A percentile compares a stretch with the other conserved stretches of the same genome.
phyloP scores from a whole-genome alignment of 768 basidiomycete genomes.

The Coprinopsis sp. region DNA sequence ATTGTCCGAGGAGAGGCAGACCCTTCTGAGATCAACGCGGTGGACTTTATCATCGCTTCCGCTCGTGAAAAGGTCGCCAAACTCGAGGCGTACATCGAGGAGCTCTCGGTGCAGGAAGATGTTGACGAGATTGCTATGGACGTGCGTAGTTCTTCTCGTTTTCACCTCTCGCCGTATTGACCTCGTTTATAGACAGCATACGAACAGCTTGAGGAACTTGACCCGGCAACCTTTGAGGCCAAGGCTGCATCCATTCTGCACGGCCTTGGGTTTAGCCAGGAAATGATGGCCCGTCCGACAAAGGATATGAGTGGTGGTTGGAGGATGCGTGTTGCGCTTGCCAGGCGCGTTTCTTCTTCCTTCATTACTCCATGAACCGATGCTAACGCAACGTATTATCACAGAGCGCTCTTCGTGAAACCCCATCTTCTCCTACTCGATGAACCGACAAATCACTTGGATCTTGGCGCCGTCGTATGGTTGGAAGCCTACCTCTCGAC shows the following conservation, averaged over 20 bases:
- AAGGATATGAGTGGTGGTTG: conserved; percentile 99
- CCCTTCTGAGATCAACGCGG: conserved; percentile 90
- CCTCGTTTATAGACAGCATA: too few species aligned
- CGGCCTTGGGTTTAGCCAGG: conserved; percentile 86
- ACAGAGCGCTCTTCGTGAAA: conserved; percentile 94
- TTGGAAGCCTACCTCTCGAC: conserved; percentile 96
- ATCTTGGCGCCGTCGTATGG: conserved; percentile 98
- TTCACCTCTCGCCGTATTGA: too few species aligned
- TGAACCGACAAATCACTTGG: conserved; percentile 90
- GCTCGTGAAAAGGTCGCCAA: conserved; percentile 90
- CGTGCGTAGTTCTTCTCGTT: too few species aligned
- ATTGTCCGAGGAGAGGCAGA: conserved; percentile 95
- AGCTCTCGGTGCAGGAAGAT: conserved; percentile 82
- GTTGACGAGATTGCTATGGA: conserved; percentile 89
- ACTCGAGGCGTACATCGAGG: conserved; percentile 91
- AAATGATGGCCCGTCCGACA: conserved; percentile 95
- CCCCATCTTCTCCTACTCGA: conserved; percentile 94
- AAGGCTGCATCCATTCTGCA: conserved; percentile 97
- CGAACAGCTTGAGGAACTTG: conserved; percentile 96
- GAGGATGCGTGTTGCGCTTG: conserved; percentile 98
- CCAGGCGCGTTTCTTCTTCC: too few species aligned
- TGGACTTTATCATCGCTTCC: conserved; percentile 93
- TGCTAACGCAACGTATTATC: too few species aligned
- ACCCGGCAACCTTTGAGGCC: conserved; percentile 91
- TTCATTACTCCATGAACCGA: too few species aligned